Base-by-base conservation (phyloP, 2,329 filamentous ascomycete genomes). In the Xylaria sp. region DNA sequence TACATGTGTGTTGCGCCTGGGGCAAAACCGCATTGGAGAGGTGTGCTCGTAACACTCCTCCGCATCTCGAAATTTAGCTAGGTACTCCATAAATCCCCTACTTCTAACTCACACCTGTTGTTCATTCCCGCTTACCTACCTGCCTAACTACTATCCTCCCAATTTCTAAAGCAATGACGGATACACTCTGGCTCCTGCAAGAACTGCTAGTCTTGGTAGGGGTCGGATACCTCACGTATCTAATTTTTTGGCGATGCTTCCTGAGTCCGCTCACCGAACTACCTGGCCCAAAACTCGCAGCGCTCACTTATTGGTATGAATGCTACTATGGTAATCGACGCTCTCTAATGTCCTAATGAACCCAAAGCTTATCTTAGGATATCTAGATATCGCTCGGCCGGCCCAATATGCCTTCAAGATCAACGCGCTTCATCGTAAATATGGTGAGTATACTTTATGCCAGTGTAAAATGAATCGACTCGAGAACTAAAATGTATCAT, bases 351-450 rank as follows among this genome's bases (percentile, higher is more conserved):
- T 25, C 18, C 23, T 9, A 18, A 41, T 55, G 23, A 50, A 41
- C 9, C 45, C 23, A 41, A 7, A 2, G 36, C 41, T 62, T 12
- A 62, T 36, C 36, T n/a, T n/a, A 48, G n/a, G 30, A 60, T 41
- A 60, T 28, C 18, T 5, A 65, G 68, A 70, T 58, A 50, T 70
- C 36, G 45, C 57, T 43, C 55, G 18, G 34, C 68, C 68, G 15
- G 68, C 65, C 36, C 65, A 68, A 60, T 70, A 65, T 39, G 65
- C 52, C 46, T 70, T 70, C 55, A 70, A 70, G 57, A 70, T 70
- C 46, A 70, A 66, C 41, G 25, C 2, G n/a, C 68, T 70, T 34
- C 68, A 68, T 67, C 6, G 50, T 7, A 18, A 53, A 63, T 70
- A 70, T 34, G 68, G 68, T 68, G 39, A 41, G 7, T 41, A n/a